These are phyloP conservation scores for Hyaloscypha bicolor DNA, from an alignment of 495 filamentous ascomycete genomes.

Conservation along the genomic window DNA sequence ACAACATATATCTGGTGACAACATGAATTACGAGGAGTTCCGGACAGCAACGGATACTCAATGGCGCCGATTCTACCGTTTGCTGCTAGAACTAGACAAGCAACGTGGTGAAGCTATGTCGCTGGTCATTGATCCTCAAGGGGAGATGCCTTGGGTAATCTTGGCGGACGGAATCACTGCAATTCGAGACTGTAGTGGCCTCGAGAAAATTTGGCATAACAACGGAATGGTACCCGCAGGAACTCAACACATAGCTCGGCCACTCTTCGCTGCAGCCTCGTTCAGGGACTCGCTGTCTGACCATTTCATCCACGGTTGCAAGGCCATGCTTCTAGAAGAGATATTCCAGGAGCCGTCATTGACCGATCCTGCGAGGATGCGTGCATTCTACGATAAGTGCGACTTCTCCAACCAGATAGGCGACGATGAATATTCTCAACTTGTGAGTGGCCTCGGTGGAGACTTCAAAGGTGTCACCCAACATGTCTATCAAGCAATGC, in stretches of 20 bases:
- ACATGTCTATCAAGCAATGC: conserved; percentile 50
- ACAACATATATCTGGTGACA: conserved; percentile 58
- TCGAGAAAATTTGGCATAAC: conserved; percentile 72
- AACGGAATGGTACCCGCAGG: conserved; percentile 8
- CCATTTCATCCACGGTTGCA: conserved; percentile 60
- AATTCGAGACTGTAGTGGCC: conserved; percentile 74
- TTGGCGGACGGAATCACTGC: conserved; percentile 77
- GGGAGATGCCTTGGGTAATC: conserved; percentile 78
- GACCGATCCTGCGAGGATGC: conserved; percentile 69
- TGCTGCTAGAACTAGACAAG: conserved; percentile 83
- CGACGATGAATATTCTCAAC: conserved; percentile 64
- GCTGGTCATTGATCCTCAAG: conserved; percentile 69
- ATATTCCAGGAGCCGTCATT: conserved; percentile 67
- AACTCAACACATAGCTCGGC: conserved; percentile 18
- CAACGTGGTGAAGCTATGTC: conserved; percentile 77
- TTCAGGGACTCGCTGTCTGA: conserved; percentile 57
- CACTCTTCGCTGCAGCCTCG: conserved; percentile 26
- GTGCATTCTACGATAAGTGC: conserved; percentile 69
- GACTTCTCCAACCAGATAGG: conserved; percentile 73
- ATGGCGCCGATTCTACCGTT: conserved; percentile 87
- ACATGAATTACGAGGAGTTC: conserved; percentile 74
- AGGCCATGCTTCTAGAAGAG: conserved; percentile 63
- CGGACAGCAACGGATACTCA: conserved; percentile 72
- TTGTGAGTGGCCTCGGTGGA: conserved; percentile 57
- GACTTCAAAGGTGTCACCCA: conserved; percentile 57